Percentiles rank a stretch among this genome's conserved stretches.
Conservation (phyloP, 2,329 filamentous ascomycete genomes). For the Nemania diffusa region DNA sequence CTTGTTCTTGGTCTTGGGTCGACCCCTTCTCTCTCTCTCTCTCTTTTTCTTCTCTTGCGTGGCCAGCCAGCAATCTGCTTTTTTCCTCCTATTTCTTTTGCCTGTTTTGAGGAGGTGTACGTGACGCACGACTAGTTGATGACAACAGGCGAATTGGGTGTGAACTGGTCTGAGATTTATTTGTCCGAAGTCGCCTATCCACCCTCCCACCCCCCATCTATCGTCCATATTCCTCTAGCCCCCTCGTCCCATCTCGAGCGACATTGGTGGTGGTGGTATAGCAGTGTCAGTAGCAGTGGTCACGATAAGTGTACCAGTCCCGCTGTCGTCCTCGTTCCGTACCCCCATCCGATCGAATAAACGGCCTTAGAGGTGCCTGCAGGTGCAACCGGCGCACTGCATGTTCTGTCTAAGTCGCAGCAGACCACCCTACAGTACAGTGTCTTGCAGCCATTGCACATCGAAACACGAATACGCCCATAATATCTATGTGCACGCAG, state of each 20-base stretch:
- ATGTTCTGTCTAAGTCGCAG: slow-evolving; percentile 43
- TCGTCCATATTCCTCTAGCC: slow-evolving; percentile 4
- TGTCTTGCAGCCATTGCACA: slow-evolving; percentile 27
- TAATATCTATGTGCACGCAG: slow-evolving; percentile 21
- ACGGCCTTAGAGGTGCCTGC: slow-evolving; percentile 45
- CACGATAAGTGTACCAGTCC: slow-evolving; percentile 19
- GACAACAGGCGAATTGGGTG: slow-evolving; percentile 19
- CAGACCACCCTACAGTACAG: slow-evolving; percentile 24
- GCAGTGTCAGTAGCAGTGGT: neutral
- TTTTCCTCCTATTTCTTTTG: slow-evolving; percentile 31
- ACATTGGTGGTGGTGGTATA: neutral
- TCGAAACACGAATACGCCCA: slow-evolving; percentile 30
- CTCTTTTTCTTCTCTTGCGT: slow-evolving; percentile 28
- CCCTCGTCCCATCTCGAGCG: slow-evolving; percentile 28
- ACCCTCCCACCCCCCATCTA: neutral
- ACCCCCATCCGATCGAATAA: slow-evolving; percentile 46
- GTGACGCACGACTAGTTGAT: slow-evolving; percentile 18
- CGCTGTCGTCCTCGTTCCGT: slow-evolving; percentile 37
- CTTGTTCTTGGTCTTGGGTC: slow-evolving; percentile 23
- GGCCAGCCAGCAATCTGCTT: slow-evolving; percentile 31
- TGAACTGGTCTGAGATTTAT: slow-evolving; percentile 20
- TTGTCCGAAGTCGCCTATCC: slow-evolving; percentile 32
- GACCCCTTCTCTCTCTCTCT: slow-evolving; percentile 17
- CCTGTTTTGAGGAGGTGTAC: slow-evolving; percentile 15
- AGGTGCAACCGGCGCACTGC: slow-evolving; percentile 46